Conservation (phyloP, 2,329 filamentous ascomycete species). For the Nothophaeocryptopus gaeumannii region DNA sequence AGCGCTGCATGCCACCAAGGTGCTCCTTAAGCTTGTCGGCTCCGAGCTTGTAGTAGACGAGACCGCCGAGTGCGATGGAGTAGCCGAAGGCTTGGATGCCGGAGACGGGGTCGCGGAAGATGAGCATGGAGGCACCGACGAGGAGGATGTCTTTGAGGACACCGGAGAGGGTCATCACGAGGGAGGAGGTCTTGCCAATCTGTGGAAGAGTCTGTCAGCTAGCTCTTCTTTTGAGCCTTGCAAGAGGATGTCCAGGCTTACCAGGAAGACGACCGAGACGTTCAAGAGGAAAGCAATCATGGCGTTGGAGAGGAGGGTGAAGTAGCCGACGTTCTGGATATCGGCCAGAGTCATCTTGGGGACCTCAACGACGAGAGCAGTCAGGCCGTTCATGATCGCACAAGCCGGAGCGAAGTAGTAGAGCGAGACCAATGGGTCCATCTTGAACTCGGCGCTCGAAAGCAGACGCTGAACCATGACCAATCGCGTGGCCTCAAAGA, state of each 20-base stretch:
- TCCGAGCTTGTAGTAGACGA: conserved; percentile 84
- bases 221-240: background rate
- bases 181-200: conserved; percentile 85
- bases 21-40: conserved; percentile 81
- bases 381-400: conserved; percentile 73
- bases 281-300: conserved; percentile 77
- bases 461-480: conserved; percentile 82
- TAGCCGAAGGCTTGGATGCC: conserved; percentile 80
- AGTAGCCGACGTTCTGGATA: conserved; percentile 69
- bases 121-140: conserved; percentile 73
- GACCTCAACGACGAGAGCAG: conserved; percentile 72
- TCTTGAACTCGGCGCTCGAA: conserved; percentile 82
- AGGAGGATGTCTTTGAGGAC: conserved; percentile 86
- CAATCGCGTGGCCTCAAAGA: conserved; percentile 78
- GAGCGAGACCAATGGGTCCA: conserved; percentile 83
- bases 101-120: conserved; percentile 75
- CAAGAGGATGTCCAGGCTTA: conserved; percentile 46
- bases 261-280: conserved; percentile 80
- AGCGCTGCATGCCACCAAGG: conserved; percentile 66
- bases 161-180: conserved; percentile 81
- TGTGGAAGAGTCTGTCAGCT: conserved; percentile 35
- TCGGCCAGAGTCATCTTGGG: conserved; percentile 67
- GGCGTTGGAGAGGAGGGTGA: conserved; percentile 72
- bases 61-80: conserved; percentile 72
- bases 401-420: conserved; percentile 89